Evolutionary conservation across 1,139 yeast genomes (phyloP).

Genomic region (Geotrichum fermentans): DNA sequence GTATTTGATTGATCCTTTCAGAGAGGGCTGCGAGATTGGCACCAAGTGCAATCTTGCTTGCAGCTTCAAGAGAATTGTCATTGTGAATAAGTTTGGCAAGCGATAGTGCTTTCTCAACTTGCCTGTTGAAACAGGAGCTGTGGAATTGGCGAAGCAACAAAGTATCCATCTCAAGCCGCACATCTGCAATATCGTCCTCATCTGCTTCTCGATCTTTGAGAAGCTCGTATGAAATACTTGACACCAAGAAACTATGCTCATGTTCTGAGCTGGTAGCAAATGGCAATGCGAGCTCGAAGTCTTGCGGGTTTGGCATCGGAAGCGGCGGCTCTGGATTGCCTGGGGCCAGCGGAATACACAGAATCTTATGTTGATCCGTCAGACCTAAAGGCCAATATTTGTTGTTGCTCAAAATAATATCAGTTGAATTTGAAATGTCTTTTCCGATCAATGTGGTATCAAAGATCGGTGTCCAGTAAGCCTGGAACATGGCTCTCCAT

Average conservation of each 20-base stretch:
- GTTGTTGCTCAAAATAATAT: constrained; percentile 33
- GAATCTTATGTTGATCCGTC: constrained; percentile 53
- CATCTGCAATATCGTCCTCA: constrained; percentile 28
- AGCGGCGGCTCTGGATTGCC: constrained; percentile 47
- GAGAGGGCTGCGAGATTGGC: constrained; percentile 64
- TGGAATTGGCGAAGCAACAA: constrained; percentile 72
- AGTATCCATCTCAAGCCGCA: constrained; percentile 49
- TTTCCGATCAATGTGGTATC: constrained; percentile 44
- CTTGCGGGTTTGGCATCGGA: constrained; percentile 82
- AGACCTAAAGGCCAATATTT: constrained; percentile 86
- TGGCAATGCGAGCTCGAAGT: constrained; percentile 67
- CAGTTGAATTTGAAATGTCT: constrained; percentile 24
- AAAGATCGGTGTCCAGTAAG: constrained; percentile 58
- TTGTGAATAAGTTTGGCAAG: constrained; percentile 65
- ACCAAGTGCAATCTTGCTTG: constrained; percentile 76
- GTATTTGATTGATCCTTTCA: constrained; percentile 57
- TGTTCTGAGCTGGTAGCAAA: constrained; percentile 20
- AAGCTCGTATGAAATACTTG: constrained; percentile 29
- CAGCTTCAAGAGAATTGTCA: constrained; percentile 78
- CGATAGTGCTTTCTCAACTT: constrained; percentile 62
- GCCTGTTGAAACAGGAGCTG: constrained; percentile 66
- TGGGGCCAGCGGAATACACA: constrained; percentile 71
- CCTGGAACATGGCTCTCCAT: constrained; percentile 71
- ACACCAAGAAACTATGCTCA: constrained; percentile 22
- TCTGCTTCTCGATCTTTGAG: constrained; percentile 27